Evolutionary conservation across 2,329 filamentous ascomycete genomes (phyloP), one percentile per base, ranked within the genome.

Genomic region (Nectriaceae sp.): DNA sequence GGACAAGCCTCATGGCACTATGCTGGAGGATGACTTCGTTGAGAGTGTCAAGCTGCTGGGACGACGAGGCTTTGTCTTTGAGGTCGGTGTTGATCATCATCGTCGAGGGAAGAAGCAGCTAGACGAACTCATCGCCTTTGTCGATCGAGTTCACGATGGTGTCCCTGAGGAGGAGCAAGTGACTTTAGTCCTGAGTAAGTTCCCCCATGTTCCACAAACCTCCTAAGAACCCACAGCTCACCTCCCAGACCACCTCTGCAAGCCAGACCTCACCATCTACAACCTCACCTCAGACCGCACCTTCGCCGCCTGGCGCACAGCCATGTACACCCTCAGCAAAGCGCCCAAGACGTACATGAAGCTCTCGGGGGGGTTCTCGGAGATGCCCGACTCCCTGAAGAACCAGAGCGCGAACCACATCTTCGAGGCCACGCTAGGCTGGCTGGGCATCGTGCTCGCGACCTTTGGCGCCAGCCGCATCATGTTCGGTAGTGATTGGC

Each of bases 401-500:
- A 66, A 64, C 20, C 72, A 76, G 21, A 67, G 76, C 10, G 65
- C 77, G 26, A 72, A 79, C 47, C 76, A 81, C 29, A 79, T 90
- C 47, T 84, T 89, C 55, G 73, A 79, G 52, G 77, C 78, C 35
- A 75, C 89, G 18, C 75, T 79, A 49, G 85, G 86, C 20, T 95
- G 89, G 86, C 79, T 90, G 2, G 80, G 84, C 51, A 81, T 87
- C 44, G 73, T 92, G 1, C 80, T 95, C 44, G 79, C 84, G 21
- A 79, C 80, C 1, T 97, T 96, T 63, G 85, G 88, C 2, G 72
- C 87, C 0, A 65, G 75, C 19, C 79, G 90, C 54, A 79, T 94
- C 65, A 91, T 97, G 86, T 97, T 94, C 69, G 92, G 87, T 20
- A 92, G 88, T 55, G 91, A 97, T 69, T 97, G 93, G 93, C 92